Evolutionary conservation across 75 land plant genomes (phyloP), one percentile per base, ranked within the genome.

Genomic region (Sequoiadendron giganteum): DNA sequence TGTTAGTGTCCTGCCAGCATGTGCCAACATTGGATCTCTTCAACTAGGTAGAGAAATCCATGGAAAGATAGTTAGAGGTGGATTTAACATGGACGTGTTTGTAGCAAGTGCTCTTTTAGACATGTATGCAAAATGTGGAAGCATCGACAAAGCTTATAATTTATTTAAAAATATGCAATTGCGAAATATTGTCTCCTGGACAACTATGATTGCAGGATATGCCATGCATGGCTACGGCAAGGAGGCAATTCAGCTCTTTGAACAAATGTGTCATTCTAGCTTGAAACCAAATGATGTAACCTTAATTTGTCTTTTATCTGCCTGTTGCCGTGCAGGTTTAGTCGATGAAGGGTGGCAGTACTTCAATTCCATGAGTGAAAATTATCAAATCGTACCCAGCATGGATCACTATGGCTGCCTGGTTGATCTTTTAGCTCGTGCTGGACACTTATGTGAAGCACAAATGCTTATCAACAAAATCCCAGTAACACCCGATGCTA

Each of bases 351-450:
- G 95, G 13, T 90, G 87, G 85, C 75, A 34, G 9, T 80, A 88
- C 85, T 87, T 94, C 34, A 88, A 90, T 8, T 48, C 77, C 13
- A 94, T 95, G 96, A 87, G 9, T 81, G 30, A 77, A 47, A 58
- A 83, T 19, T 93, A 91, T 75, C 83, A 91, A 15, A 86, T 93
- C 42, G 89, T 89, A 58, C 94, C 97, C 40, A 91, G 94, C 93
- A 92, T 93, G 10, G 95, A 95, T 55, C 97, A 94, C 84, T 94
- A 92, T 89, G 93, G 90, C 28, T 94, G 93, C 87, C 43, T 95
- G 68, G 93, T 95, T 90, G 97, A 95, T 90, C 89, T 95, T 47
- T 93, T 95, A 83, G 93, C 93, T 7, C 93, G 95, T 28, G 89
- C 93, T 28, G 92, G 91, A 85, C 88, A 79, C 40, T 42, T 93